Percentiles rank a stretch among this genome's conserved stretches.
phyloP scores from a whole-genome alignment of 306 rosid genomes.

The Begonia peltatifolia region DNA sequence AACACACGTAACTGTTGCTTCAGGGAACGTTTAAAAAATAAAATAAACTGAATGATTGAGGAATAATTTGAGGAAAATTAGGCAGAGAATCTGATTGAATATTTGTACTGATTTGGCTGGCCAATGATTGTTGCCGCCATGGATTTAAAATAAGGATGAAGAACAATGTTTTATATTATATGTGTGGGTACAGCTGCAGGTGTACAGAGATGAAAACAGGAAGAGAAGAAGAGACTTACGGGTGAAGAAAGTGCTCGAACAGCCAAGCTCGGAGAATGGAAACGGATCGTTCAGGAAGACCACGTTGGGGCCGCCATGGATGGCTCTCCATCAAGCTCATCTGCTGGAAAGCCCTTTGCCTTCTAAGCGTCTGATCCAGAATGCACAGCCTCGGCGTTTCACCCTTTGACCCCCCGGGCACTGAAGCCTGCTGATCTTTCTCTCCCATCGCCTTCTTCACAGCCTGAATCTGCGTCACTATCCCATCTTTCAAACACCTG shows the following conservation, averaged over 20 bases:
- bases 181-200: neutral
- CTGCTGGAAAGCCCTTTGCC: conserved; percentile 83
- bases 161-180: conserved; percentile 27
- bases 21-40: neutral
- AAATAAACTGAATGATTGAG: conserved; percentile 5
- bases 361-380: conserved; percentile 68
- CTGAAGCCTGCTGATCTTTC: conserved; percentile 34
- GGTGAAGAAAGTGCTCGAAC: conserved; percentile 94
- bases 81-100: conserved; percentile 31
- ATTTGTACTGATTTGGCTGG: conserved; percentile 1
- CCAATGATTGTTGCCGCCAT: no score
- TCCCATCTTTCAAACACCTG: conserved; percentile 67
- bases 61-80: conserved; percentile 14
- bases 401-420: conserved; percentile 65
- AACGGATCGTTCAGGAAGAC: conserved; percentile 88
- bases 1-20: conserved; percentile 30
- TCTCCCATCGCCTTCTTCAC: conserved; percentile 74
- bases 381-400: conserved; percentile 79
- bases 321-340: conserved; percentile 83
- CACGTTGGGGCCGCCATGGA: conserved; percentile 99
- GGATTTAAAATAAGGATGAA: neutral
- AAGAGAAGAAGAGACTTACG: conserved; percentile 27
- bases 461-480: conserved; percentile 40
- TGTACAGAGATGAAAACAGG: neutral
- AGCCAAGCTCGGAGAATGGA: conserved; percentile 93